Evolutionary conservation across 2,329 filamentous ascomycete species (phyloP).

Genomic region (Calonectria pseudoreteaudii): DNA sequence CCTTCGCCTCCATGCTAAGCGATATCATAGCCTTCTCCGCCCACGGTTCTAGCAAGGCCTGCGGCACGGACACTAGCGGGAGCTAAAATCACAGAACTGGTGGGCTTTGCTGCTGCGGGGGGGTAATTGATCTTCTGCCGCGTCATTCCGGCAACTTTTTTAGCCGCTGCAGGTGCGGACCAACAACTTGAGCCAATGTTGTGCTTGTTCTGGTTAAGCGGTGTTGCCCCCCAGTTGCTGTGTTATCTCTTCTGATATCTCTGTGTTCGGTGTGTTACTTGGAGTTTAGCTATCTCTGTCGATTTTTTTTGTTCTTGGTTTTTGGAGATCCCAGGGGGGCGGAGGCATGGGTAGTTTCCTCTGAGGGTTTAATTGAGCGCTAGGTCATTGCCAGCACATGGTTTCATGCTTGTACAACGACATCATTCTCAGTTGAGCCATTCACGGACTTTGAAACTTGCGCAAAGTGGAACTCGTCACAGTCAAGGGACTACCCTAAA

Average conservation of each 20-base stretch:
- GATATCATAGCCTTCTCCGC: not conserved
- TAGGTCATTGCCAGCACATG: not conserved
- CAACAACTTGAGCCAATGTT: not conserved
- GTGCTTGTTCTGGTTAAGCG: not conserved
- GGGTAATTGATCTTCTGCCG: not conserved
- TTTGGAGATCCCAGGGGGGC: not conserved
- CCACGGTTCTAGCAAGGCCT: not conserved
- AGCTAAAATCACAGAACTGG: not conserved
- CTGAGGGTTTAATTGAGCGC: not conserved
- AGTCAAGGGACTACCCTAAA: not conserved
- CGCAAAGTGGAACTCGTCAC: not conserved
- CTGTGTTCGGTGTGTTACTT: too few relatives aligned
- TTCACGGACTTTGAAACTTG: not conserved
- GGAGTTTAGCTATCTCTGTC: too few relatives aligned
- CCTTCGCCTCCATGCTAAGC: not conserved
- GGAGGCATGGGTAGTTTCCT: not conserved
- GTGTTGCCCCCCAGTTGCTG: not conserved
- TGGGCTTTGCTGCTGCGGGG: not conserved
- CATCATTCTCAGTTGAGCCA: not conserved
- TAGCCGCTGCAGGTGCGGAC: too few relatives aligned
- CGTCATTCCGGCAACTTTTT: not conserved
- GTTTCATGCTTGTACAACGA: not conserved
- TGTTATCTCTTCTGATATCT: too few relatives aligned
- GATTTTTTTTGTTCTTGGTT: too few relatives aligned
- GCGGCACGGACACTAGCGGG: not conserved